phyloP scores from a whole-genome alignment of 2,329 filamentous ascomycete species.

The Diaporthe destruens region DNA sequence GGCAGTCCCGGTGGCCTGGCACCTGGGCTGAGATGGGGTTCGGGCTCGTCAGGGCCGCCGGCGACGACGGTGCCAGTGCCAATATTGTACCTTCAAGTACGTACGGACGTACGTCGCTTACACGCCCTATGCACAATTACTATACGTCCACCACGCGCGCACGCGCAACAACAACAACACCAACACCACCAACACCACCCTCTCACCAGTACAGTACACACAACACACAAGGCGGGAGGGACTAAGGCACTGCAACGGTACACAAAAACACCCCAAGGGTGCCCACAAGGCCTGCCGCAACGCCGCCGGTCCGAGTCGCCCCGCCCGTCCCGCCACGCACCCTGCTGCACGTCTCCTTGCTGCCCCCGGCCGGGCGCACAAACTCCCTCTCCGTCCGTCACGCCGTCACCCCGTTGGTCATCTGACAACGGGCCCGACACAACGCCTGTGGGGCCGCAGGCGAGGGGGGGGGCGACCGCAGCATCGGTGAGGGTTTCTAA shows the following conservation, averaged over 20 bases:
- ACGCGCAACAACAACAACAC: neutral
- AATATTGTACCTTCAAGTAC: neutral
- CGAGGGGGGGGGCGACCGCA: neutral
- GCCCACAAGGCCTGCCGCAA: neutral
- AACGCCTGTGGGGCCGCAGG: neutral
- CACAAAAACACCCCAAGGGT: neutral
- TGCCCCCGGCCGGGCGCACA: neutral
- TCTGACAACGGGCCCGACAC: neutral
- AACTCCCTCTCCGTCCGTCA: neutral
- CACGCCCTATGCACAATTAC: no score
- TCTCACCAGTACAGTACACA: neutral
- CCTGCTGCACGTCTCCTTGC: slow-evolving; percentile 3
- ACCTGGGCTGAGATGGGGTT: neutral
- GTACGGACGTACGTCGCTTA: neutral
- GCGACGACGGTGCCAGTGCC: no score
- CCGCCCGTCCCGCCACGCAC: neutral
- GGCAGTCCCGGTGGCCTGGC: neutral
- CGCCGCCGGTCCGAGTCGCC: slow-evolving; percentile 21
- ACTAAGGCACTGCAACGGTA: slow-evolving; percentile 1
- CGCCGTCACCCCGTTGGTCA: neutral
- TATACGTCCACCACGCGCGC: neutral
- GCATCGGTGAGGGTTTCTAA: neutral
- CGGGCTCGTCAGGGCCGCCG: neutral
- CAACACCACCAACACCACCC: neutral
- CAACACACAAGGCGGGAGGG: no score